Evolutionary conservation across 345 rosid species (phyloP).

Genomic region (Ricinus communis): DNA sequence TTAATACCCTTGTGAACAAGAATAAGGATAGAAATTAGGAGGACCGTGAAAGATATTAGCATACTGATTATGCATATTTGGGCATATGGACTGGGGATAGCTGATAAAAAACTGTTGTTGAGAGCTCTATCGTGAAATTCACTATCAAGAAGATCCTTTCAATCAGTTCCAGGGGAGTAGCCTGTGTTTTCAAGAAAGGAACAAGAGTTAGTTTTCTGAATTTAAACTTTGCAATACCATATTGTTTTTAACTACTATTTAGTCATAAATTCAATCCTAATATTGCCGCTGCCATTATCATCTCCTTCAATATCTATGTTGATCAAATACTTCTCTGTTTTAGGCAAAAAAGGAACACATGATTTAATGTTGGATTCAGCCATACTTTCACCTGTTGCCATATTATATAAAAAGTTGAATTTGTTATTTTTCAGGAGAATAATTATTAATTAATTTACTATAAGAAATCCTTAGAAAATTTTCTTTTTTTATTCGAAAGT

Average conservation of each 20-base stretch:
- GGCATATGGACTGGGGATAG: slow-evolving; percentile 13
- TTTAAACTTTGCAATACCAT: too few species aligned
- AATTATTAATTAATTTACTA: too few species aligned
- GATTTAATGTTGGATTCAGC: not conserved
- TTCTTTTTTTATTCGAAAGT: too few species aligned
- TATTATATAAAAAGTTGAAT: too few species aligned
- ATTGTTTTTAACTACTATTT: not conserved
- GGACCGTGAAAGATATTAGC: slow-evolving; percentile 9
- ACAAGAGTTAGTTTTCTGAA: too few species aligned
- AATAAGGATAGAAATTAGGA: not conserved
- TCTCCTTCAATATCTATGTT: not conserved
- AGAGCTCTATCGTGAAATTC: slow-evolving; percentile 12
- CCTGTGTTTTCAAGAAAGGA: not conserved
- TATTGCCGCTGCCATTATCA: not conserved
- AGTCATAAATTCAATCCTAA: too few species aligned
- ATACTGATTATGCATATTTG: not conserved
- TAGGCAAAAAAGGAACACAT: not conserved
- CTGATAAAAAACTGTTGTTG: slow-evolving; percentile 16
- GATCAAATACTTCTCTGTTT: not conserved
- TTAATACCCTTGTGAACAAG: not conserved
- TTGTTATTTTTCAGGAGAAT: too few species aligned
- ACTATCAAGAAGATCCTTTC: slow-evolving; percentile 3
- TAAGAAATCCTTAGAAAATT: too few species aligned
- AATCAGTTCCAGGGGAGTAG: not conserved
- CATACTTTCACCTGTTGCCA: too few species aligned